Evolutionary conservation across 192 early-diverging fungal genomes (phyloP), one percentile per base, ranked within the genome.

Genomic region (Rhizoclosmatium sp.): DNA sequence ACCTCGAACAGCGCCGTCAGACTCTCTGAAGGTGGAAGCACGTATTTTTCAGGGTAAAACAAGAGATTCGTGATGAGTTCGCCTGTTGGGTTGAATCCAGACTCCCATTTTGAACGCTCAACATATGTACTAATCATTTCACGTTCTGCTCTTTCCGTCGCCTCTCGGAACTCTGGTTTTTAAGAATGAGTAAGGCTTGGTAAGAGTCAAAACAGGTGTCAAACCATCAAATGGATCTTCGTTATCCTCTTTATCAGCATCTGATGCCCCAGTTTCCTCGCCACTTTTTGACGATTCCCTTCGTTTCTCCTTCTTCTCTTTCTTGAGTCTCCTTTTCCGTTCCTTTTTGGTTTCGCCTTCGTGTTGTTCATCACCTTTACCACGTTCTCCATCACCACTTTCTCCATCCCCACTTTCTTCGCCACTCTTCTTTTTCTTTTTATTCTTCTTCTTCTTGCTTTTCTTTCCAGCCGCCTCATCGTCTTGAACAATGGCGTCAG

Each of bases 81-180:
- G 9, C 5, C 7, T 19, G 60, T 7, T 1, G 60, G 19, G 5
- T 40, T 23, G 14, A 62, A 60, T 45, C 58, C 61, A 19, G 78
- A 44, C 23, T 64, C 69, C 62, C 79, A 80, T 66, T 80, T 80
- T 47, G 64, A 7, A 40, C 46, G n/a, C 9, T 12, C 72, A 4
- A 75, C 71, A 68, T 80, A 80, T n/a, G 60, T 80, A 46, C 21
- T 47, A 1, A 80, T 49, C 70, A 75, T 59, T 54, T 80, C 79
- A 9, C 49, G 4, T 66, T 71, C 71, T 0, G 79, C 79, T 42
- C 44, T 41, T 44, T 73, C 79, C 3, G 79, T 60, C 10, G 71
- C 62, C 47, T 75, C 65, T 45, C 40, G 41, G 61, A 75, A 80
- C 39, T 80, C 79, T 80, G 60, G 3, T 44, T 45, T 19, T 42